Evolutionary conservation across 2,329 filamentous ascomycete genomes (phyloP), one percentile per base, ranked within the genome.

Genomic region (Alternaria sp.): DNA sequence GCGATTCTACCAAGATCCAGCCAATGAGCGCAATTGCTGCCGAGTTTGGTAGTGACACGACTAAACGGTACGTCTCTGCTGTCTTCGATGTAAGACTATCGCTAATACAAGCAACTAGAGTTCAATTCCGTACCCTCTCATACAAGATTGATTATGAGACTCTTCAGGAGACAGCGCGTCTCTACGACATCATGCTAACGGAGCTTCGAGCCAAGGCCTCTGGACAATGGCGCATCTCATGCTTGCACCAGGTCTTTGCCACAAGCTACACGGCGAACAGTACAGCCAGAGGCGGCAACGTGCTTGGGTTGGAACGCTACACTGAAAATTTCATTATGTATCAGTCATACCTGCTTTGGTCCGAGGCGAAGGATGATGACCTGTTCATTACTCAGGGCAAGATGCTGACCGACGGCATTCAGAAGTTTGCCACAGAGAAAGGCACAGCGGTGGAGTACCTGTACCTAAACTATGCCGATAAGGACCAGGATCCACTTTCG

Each of bases 391-490:
- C 19, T 43, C 3, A 12, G 58, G 6, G 69, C 59, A 5, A 57
- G 64, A 61, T 59, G 54, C 40, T 72, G 4, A 49, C 36, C 3
- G 49, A 67, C 7, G 50, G 57, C 19, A 70, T 71, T 36, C 47
- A 65, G 26, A 44, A 57, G 3, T 68, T 52, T 49, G 64, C 67
- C 11, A 11, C 58, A 49, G 17, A 54, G 30, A 13, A 30, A 57
- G 32, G 61, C 59, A 6, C 62, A 59, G 2, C 46, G 1, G 47
- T 71, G 0, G 54, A 56, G 10, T 74, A 62, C 23, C 46, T 72
- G 1, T 77, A 77, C 44, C 59, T 76, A 13, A 80, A 78, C 50
- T 81, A 81, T 60, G 79, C 78, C 11, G 77, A 73, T 13, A 59
- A 61, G 6, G 76, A 70, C 60, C 68, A 69, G 68, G 75, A 82